Evolutionary conservation across 108 stramenopile genomes (phyloP), one percentile per base, ranked within the genome.

Genomic region (Cyclotella sp.): DNA sequence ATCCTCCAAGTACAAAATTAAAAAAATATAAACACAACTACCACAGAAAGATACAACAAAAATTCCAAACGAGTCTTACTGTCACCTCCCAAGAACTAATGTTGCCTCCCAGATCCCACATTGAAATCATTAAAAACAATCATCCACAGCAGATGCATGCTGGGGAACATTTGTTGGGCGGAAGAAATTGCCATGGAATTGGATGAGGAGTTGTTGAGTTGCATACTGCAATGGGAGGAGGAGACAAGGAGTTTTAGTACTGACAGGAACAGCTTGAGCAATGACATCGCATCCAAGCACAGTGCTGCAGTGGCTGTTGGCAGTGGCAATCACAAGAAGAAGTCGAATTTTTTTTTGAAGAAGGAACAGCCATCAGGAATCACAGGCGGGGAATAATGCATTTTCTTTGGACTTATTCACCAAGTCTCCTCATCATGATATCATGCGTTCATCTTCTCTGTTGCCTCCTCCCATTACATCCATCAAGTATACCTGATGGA

Each of bases 121-220:
- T 83, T 0, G 76, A 83, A 0, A 68, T 83, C 24, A 42, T 68
- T 14, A n/a, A 76, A 83, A 54, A 83, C 82, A 18, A 45, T 63
- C 10, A 61, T 83, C 1, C 82, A 83, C 61, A 76, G 82, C 19
- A 76, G 82, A 0, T 26, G 82, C 26, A 71, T 83, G 3, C 49
- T 76, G 15, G 82, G 82, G 13, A 67, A 73, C 21, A 77, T 83
- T 51, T 28, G 63, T 26, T 83, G 82, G 82, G 76, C 77, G 40
- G 82, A 83, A 52, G 82, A 83, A 65, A 63, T 83, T 9, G 28
- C 43, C 0, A 55, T 69, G 3, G 76, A 83, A 40, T 63, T 77
- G 13, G 75, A 82, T 41, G 51, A 51, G 0, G 76, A 55, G 0
- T 52, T 83, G 60, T 15, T 27, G 12, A 12, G 45, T 24, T 59